These are phyloP conservation scores for Penicillium psychrosexuale DNA, from an alignment of 2,329 filamentous ascomycete genomes.

Conservation along the genomic window DNA sequence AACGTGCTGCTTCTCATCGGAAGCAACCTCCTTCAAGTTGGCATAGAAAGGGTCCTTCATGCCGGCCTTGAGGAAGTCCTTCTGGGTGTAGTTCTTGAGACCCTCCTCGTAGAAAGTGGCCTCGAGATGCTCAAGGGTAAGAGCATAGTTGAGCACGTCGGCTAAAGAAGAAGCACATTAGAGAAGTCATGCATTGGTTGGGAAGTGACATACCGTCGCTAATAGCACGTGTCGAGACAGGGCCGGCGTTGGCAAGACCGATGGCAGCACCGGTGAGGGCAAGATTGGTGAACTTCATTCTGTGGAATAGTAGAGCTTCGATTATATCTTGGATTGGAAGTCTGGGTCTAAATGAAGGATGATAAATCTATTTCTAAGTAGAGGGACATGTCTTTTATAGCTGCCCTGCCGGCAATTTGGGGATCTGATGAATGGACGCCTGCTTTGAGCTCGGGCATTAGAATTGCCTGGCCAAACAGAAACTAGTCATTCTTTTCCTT, in stretches of 20 bases:
- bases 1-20: slow-evolving; percentile 60
- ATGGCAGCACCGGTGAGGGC: slow-evolving; percentile 8
- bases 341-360: background rate
- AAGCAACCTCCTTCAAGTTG: slow-evolving; percentile 55
- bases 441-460: background rate
- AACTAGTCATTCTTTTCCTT: background rate
- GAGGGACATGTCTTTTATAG: background rate
- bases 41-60: slow-evolving; percentile 54
- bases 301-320: background rate
- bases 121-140: slow-evolving; percentile 56
- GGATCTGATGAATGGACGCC: background rate
- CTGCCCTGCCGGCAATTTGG: background rate
- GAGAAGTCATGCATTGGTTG: background rate
- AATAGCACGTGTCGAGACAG: slow-evolving; percentile 11
- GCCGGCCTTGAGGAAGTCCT: slow-evolving; percentile 54
- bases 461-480: background rate
- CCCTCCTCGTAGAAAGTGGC: slow-evolving; percentile 61
- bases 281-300: slow-evolving; percentile 14
- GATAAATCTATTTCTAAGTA: background rate
- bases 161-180: slow-evolving; percentile 2
- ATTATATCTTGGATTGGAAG: background rate
- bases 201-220: slow-evolving; percentile 8
- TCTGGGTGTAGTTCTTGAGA: slow-evolving; percentile 55
- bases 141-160: slow-evolving; percentile 25
- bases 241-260: slow-evolving; percentile 8